Evolutionary conservation across 2,329 filamentous ascomycete genomes (phyloP), one percentile per base, ranked within the genome.

Genomic region (Hypoxylon sp.): DNA sequence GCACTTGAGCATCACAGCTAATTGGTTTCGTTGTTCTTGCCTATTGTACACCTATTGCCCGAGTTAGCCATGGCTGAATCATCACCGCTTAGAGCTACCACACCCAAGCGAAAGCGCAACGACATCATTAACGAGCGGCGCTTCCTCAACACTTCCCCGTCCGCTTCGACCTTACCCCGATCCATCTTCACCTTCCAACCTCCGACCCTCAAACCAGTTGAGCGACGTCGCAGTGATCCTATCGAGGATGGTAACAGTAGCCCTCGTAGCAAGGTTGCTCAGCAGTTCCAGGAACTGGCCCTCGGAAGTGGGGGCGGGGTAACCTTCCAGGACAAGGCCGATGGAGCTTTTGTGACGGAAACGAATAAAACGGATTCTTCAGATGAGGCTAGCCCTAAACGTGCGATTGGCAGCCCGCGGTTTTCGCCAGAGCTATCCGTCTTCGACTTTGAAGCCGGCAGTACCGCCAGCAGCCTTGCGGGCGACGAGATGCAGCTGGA

Each of bases 221-320:
- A 59, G 11, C 75, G 34, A 56, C 71, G 26, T 64, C 74, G n/a
- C 19, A 46, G 60, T 30, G 60, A 64, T 22, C 51, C 34, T 22
- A 19, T 59, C 41, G 80, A 83, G 28, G 83, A 84, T 52, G 84
- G 83, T 60, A 81, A 76, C 70, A 79, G 75, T 66, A 87, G 85
- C 65, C 84, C 85, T n/a, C 79, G 81, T 56, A 81, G 82, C 43
- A 81, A 75, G 56, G 83, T 87, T 41, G 82, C 81, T 39, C 81
- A 83, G 71, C 79, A 79, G 69, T 86, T 87, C 74, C 79, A 79
- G 52, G 81, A 84, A 58, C 79, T 87, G 52, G 80, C 78, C 13
- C 74, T 87, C 56, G 70, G 61, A 72, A 70, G 77, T 73, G 82
- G 81, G 78, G 82, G 79, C 76, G 82, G 81, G 79, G 81, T 74